Conservation (phyloP, 2,329 filamentous ascomycete genomes). For the Hypoxylon sp. region DNA sequence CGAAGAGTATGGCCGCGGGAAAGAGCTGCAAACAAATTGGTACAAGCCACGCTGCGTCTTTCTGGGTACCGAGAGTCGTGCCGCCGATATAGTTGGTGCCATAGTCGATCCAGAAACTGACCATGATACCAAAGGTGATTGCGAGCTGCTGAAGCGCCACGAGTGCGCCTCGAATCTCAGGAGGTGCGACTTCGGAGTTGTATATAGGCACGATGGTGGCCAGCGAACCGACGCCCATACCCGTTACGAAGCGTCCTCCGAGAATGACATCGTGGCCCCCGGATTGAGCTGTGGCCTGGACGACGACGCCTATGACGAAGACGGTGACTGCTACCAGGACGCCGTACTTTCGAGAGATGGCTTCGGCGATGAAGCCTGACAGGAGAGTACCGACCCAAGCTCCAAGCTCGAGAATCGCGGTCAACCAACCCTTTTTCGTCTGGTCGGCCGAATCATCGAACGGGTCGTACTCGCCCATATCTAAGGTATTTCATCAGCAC, state of each 20-base stretch:
- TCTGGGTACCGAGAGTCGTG: conserved; percentile 60
- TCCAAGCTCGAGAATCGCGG: conserved; percentile 79
- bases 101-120: conserved; percentile 73
- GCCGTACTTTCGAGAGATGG: conserved; percentile 75
- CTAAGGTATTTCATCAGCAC: conserved; percentile 48
- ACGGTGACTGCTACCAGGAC: conserved; percentile 74
- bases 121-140: conserved; percentile 72
- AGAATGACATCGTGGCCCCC: conserved; percentile 72
- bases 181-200: conserved; percentile 61
- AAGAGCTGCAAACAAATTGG: conserved; percentile 78
- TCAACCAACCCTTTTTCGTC: conserved; percentile 70
- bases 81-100: conserved; percentile 76
- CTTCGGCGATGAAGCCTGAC: conserved; percentile 78
- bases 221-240: conserved; percentile 76
- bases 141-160: conserved; percentile 64
- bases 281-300: conserved; percentile 72
- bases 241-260: conserved; percentile 78
- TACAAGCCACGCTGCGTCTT: conserved; percentile 78
- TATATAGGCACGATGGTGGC: conserved; percentile 74
- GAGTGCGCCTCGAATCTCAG: conserved; percentile 57
- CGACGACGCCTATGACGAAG: conserved; percentile 77
- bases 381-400: conserved; percentile 81
- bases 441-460: conserved; percentile 59
- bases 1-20: conserved; percentile 73
- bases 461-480: conserved; percentile 68